Evolutionary conservation across 192 early-diverging fungal species (phyloP), one percentile per base, ranked within the genome.

Genomic region (Chytriomyces confervae): DNA sequence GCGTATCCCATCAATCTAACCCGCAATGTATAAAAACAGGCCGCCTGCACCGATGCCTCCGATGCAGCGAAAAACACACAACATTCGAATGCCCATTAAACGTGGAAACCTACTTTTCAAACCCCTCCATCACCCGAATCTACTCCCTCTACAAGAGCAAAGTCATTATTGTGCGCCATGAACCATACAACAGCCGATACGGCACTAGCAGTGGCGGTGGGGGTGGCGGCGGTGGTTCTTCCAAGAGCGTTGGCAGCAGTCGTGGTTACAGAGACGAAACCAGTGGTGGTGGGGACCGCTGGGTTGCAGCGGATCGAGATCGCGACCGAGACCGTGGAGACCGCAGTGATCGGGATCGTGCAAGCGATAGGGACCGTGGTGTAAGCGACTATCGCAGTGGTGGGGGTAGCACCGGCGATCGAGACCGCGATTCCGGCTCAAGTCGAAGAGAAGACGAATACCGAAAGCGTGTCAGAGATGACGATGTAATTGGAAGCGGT

Each of bases 11-110:
- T 36, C 3, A 36, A 36, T 36, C 36, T 36, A 36, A 36, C 4
- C 36, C 36, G 36, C 3, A 36, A 36, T 36, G 36, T 36, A 36
- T 36, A 36, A 36, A 36, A 36, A 36, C 69, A 76, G 74, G 74
- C 46, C 74, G 74, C 2, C 11, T 44, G 3, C 74, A 76, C 36
- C 9, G 63, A 53, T 76, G 74, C 44, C 63, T 76, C 46, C 74
- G 74, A 18, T 76, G 74, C 63, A 50, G 50, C 53, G 74, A 76
- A 64, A 76, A 76, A 47, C 74, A 76, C 29, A 76, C 74, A 23
- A 76, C 74, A 36, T 76, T 76, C 44, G 74, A 76, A 76, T 76
- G 74, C 43, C 74, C 74, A 3, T 49, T 23, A 2, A 76, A 76
- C 50, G 64, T 76, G 16, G 62, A 66, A 7, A 50, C 62, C 7